phyloP scores from a whole-genome alignment of 1,284 basidiomycete genomes.

The Inonotus obliquus region DNA sequence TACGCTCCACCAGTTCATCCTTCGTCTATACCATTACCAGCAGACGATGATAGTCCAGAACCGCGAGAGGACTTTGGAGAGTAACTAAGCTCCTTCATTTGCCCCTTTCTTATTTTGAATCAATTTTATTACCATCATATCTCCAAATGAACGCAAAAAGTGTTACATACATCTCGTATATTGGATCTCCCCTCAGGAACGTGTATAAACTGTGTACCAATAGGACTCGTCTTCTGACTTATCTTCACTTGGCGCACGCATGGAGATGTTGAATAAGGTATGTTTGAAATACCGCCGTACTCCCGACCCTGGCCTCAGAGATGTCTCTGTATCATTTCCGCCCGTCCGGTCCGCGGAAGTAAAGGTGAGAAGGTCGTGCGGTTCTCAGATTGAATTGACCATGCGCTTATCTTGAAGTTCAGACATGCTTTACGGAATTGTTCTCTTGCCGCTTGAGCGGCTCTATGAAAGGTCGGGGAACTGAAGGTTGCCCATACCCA shows the following conservation, averaged over 20 bases:
- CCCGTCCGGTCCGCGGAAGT: not conserved
- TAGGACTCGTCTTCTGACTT: not conserved
- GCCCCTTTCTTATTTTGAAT: not conserved
- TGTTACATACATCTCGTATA: not conserved
- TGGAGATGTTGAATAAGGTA: not conserved
- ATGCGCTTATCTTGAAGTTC: not conserved
- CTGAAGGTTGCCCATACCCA: not conserved
- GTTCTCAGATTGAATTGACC: not conserved
- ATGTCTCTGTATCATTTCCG: not conserved
- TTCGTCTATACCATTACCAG: not conserved
- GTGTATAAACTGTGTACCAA: not conserved
- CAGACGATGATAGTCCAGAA: slow-evolving; percentile 1
- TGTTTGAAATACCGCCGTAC: not conserved
- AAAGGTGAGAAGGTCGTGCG: not conserved
- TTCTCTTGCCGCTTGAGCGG: not conserved
- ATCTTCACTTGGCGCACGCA: not conserved
- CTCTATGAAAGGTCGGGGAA: not conserved
- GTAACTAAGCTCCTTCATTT: not conserved
- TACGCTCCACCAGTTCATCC: not conserved
- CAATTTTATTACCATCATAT: not conserved
- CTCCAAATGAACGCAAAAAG: not conserved
- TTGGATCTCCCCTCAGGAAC: not conserved
- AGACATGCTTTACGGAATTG: too few relatives aligned
- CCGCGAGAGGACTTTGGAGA: slow-evolving; percentile 15
- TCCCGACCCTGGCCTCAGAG: not conserved